A percentile compares a stretch with the other conserved stretches of the same genome.
These are phyloP conservation scores for Tremellales sp. DNA, from an alignment of 1,284 basidiomycete genomes.

Conservation along the genomic window DNA sequence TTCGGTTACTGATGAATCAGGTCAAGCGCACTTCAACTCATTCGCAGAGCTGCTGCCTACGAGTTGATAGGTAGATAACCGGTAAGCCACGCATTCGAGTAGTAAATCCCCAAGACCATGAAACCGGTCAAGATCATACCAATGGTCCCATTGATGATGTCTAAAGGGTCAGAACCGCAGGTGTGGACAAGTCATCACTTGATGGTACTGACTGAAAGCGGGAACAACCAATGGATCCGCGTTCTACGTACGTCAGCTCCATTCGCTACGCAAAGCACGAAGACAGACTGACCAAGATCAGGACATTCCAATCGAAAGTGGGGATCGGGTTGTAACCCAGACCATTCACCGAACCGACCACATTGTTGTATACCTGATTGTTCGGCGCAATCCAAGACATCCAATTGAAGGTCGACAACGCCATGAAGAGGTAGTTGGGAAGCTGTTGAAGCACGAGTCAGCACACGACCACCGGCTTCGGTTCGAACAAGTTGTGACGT, in stretches of 20 bases:
- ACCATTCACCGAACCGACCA: slow-evolving; percentile 31
- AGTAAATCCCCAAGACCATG: slow-evolving; percentile 29
- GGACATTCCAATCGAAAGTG: slow-evolving; percentile 42
- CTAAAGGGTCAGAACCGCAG: too few relatives aligned
- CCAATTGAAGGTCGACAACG: slow-evolving; percentile 58
- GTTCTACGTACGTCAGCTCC: not conserved
- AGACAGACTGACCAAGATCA: slow-evolving; percentile 11
- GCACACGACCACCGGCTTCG: not conserved
- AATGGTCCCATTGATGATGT: slow-evolving; percentile 24
- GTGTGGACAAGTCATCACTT: too few relatives aligned
- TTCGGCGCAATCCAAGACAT: slow-evolving; percentile 58
- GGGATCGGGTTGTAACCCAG: slow-evolving; percentile 42
- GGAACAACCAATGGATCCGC: slow-evolving; percentile 25
- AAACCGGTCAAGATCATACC: slow-evolving; percentile 26
- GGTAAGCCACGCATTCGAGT: slow-evolving; percentile 29
- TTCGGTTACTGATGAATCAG: slow-evolving; percentile 21
- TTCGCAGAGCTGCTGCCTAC: not conserved
- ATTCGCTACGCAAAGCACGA: not conserved
- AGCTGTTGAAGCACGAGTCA: slow-evolving; percentile 23
- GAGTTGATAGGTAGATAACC: slow-evolving; percentile 37
- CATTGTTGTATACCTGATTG: slow-evolving; percentile 20
- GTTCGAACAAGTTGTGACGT: not conserved
- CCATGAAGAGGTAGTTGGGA: slow-evolving; percentile 46
- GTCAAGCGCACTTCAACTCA: too few relatives aligned
- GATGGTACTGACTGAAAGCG: too few relatives aligned